A percentile compares a stretch with the other conserved stretches of the same genome.
phyloP scores from a whole-genome alignment of 2,329 filamentous ascomycete species.

The Aspergillus ustus region DNA sequence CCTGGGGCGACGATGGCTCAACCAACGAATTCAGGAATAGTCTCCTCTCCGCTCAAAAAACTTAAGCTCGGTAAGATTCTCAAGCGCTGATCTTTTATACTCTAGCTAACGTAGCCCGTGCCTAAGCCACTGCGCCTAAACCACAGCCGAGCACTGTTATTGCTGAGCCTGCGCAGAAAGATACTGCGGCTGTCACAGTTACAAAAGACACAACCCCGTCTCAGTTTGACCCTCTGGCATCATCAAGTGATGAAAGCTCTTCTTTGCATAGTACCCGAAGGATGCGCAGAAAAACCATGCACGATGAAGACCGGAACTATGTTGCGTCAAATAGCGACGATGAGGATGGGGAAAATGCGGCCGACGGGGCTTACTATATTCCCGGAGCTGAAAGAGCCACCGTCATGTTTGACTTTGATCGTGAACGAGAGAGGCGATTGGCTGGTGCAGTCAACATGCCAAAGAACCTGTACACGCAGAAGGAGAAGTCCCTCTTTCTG shows the following conservation, averaged over 20 bases:
- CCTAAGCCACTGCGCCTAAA: neutral
- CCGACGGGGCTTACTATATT: slow-evolving; percentile 20
- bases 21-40: neutral
- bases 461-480: slow-evolving; percentile 53
- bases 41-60: neutral
- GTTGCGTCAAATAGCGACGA: slow-evolving; percentile 14
- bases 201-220: neutral
- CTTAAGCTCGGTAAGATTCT: neutral
- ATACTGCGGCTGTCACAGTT: neutral
- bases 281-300: neutral
- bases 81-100: neutral
- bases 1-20: neutral
- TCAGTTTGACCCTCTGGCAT: neutral
- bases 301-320: slow-evolving; percentile 3
- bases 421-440: slow-evolving; percentile 40
- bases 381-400: slow-evolving; percentile 30
- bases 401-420: slow-evolving; percentile 33
- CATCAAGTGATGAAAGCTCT: neutral
- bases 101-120: neutral
- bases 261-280: neutral
- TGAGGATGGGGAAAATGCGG: slow-evolving; percentile 17
- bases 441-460: slow-evolving; percentile 46
- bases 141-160: neutral
- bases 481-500: slow-evolving; percentile 58
- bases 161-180: neutral